Evolutionary conservation across 768 basidiomycete species (phyloP), one percentile per base, ranked within the genome.

Genomic region (Dacryopinax primogenitus): DNA sequence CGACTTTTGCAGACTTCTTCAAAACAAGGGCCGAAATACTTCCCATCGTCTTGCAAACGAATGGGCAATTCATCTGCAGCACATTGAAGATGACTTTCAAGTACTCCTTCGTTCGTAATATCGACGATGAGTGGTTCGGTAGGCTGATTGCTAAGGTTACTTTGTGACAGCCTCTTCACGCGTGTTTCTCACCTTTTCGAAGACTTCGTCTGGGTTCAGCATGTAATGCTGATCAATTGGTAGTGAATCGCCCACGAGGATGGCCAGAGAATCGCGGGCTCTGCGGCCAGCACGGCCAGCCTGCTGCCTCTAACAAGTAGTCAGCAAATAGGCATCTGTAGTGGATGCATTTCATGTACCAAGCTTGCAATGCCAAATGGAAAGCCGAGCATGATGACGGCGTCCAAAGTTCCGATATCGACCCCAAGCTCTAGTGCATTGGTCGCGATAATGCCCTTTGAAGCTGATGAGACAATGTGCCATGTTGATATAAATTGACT

Each of bases 401-500:
- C 89, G 71, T 94, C 92, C 63, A 93, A 74, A n/a, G 81, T 83
- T 16, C 90, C 91, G 35, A 93, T 92, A 70, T 93, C 90, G n/a
- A 92, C 86, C 15, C 91, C 91, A 6, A 94, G 82, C 73, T 95
- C 92, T 13, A 94, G 80, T 0, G 92, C 92, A 70, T 92, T 94
- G 0, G 92, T 95, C 0, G 91, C 88, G 34, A 95, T 81, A 47
- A 94, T 87, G 13, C 92, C 92, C 51, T 21, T n/a, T 3, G 11
- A 33, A 12, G n/a, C 7, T 37, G 9, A 34, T 11, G 3, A 33
- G 13, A 18, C 28, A 33, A 34, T 6, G 26, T 13, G 32, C 9
- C 9, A 32, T 7, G 26, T 3, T 32, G 6, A 21, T 23, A 58
- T 4, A 30, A 47, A 23, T 7, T 23, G 51, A 23, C 11, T n/a